phyloP scores from a whole-genome alignment of 192 early-diverging fungal genomes.

The Coemansia sp. region DNA sequence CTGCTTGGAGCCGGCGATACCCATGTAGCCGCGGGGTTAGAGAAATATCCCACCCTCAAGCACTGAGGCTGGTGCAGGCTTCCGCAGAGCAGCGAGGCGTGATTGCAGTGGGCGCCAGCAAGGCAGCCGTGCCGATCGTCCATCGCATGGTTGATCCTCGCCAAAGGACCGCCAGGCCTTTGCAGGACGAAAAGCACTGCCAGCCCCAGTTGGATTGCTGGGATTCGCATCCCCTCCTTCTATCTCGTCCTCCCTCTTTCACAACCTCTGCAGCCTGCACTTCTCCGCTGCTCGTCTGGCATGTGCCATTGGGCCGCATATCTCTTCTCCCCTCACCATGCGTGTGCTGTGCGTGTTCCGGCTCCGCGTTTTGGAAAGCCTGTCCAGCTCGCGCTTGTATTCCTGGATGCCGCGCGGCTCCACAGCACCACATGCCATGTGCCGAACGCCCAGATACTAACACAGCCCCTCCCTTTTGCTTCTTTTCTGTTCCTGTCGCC shows the following conservation, averaged over 20 bases:
- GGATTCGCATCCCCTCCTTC: slow-evolving; percentile 10
- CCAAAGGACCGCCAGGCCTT: slow-evolving; percentile 10
- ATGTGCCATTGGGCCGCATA: background rate
- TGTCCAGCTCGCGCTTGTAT: no score
- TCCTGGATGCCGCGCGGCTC: background rate
- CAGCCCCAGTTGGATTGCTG: slow-evolving; percentile 19
- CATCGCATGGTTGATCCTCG: slow-evolving; percentile 37
- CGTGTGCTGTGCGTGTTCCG: background rate
- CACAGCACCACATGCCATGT: background rate
- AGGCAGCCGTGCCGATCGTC: slow-evolving; percentile 40
- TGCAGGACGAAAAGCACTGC: slow-evolving; percentile 2
- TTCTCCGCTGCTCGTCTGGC: background rate
- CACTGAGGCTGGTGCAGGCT: background rate
- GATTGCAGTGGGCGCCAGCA: slow-evolving; percentile 1
- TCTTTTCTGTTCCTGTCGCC: background rate
- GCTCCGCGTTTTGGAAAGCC: background rate
- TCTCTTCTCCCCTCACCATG: background rate
- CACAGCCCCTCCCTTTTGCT: background rate
- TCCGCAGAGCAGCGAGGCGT: slow-evolving; percentile 5
- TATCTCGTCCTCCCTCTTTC: background rate
- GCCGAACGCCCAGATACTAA: slow-evolving; percentile 5
- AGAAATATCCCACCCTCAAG: background rate
- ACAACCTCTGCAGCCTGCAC: background rate
- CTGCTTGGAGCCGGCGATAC: background rate
- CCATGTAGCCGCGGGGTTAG: no score